Base-by-base conservation (phyloP, 1,284 basidiomycete species). In the Cutaneotrichosporon cyanovorans region DNA sequence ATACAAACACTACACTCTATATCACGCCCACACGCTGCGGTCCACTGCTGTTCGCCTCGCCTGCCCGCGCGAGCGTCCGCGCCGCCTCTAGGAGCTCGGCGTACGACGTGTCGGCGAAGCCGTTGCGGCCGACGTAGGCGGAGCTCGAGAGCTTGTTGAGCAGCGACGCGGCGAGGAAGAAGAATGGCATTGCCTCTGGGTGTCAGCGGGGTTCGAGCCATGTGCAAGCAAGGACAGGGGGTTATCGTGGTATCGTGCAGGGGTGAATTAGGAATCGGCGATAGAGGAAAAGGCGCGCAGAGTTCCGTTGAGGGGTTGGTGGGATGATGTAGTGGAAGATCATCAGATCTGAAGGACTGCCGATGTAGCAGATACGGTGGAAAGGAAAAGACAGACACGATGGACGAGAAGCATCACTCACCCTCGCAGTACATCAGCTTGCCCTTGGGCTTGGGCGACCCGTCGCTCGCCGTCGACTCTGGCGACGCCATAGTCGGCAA, bases 181-280 rank as follows among this genome's bases (percentile, higher is more conserved):
- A 75, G 57, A 69, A 72, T 4, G 74, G 74, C 20, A 74, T 55
- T 12, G 72, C 73, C 55, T 75, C 72, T 28, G 63, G 46, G 1
- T 25, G 16, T 39, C 15, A 37, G 45, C 25, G 6, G 1, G 14
- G 4, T n/a, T n/a, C 12, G 19, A 4, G 11, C 10, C 19, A 16
- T 2, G 20, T n/a, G 5, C 8, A 22, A 42, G 22, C 18, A 32
- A 5, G 16, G 28, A 23, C 12, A 14, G 34, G 18, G 11, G 12
- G 15, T 8, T 48, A 62, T 53, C 40, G 61, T 62, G 62, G n/a
- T n/a, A n/a, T n/a, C n/a, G n/a, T n/a, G n/a, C n/a, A n/a, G n/a
- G n/a, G n/a, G n/a, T n/a, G n/a, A n/a, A n/a, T n/a, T n/a, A n/a
- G n/a, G n/a, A n/a, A n/a, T n/a, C n/a, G n/a, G n/a, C n/a, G n/a